Evolutionary conservation across 805 yeast species (phyloP), one percentile per base, ranked within the genome.

Genomic region (Nakazawaea pomicola): DNA sequence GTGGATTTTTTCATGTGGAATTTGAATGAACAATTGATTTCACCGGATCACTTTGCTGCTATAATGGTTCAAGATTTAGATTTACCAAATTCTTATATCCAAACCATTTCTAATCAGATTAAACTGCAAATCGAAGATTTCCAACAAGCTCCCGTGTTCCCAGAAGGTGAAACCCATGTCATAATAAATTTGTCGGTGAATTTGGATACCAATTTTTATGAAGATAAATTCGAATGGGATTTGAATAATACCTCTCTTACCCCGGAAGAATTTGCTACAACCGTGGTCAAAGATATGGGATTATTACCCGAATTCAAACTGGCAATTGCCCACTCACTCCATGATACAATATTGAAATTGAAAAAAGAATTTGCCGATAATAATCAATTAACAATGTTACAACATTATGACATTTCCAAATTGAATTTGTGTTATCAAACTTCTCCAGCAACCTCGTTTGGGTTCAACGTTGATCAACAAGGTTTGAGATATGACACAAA

Each of bases 201-300:
- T 55, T 65, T 93, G 46, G 88, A 89, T 49, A 85, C 85, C 56
- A 81, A 80, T 51, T 71, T 90, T 31, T 89, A 80, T 53, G 95
- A 89, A 51, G 99, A 93, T 61, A 83, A 84, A 57, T 83, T 93
- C 49, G 98, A 93, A 61, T 91, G 98, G 98, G 95, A 93, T 55
- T 67, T 93, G 32, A 54, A 64, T 6, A 71, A 64, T 47, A 70
- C 65, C 27, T 41, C 55, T 28, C 55, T 84, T 17, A 75, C 88
- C 1, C 97, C 99, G 0, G 96, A 89, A 57, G 64, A 64, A 40
- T 93, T 93, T 66, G 95, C 98, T 0, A 74, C 70, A 44, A 72
- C 74, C 6, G 88, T 91, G 3, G 96, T 87, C 4, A 71, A 77
- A 29, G 99, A 93, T 53, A 58, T 93, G 60, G 96, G 96, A 0